A percentile compares a stretch with the other conserved stretches of the same genome.
phyloP scores from a whole-genome alignment of 371 early-diverging fungal species.

The Mucor velutinosus region DNA sequence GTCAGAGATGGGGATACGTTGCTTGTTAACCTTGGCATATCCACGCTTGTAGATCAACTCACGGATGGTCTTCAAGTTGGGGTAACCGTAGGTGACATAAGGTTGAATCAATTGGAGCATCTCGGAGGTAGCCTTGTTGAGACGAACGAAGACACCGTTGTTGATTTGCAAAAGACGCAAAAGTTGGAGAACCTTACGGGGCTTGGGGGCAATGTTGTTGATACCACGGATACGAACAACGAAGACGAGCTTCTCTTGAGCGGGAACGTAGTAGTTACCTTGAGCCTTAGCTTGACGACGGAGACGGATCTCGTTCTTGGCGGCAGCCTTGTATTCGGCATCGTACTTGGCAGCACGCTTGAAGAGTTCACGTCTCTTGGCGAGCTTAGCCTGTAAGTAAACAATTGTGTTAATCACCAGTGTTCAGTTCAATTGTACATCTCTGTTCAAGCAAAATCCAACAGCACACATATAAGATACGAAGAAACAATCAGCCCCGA shows the following conservation, averaged over 20 bases:
- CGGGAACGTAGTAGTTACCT: conserved; percentile 95
- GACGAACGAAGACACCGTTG: conserved; percentile 97
- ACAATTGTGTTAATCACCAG: not conserved
- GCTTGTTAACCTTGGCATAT: conserved; percentile 96
- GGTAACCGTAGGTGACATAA: conserved; percentile 97
- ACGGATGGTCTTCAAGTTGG: conserved; percentile 98
- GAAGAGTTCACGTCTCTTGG: conserved; percentile 93
- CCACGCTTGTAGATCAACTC: conserved; percentile 99
- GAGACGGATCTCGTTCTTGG: conserved; percentile 88
- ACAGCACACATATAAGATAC: not conserved
- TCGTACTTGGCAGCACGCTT: conserved; percentile 97
- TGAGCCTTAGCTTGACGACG: conserved; percentile 90
- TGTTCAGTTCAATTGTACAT: not conserved
- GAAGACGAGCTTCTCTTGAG: conserved; percentile 97
- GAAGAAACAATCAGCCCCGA: conserved; percentile 63
- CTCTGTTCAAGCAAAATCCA: not conserved
- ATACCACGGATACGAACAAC: conserved; percentile 97
- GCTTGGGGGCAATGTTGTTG: conserved; percentile 99
- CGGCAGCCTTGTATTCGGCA: conserved; percentile 91
- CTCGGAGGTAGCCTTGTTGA: conserved; percentile 98
- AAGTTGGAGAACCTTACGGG: conserved; percentile 98
- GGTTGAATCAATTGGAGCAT: conserved; percentile 99
- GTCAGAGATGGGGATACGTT: conserved; percentile 96
- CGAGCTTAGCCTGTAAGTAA: conserved; percentile 65
- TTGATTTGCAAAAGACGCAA: conserved; percentile 99